A percentile compares a stretch with the other conserved stretches of the same genome.
Conservation (phyloP, 306 rosid genomes). For the Carpinus viminea region DNA sequence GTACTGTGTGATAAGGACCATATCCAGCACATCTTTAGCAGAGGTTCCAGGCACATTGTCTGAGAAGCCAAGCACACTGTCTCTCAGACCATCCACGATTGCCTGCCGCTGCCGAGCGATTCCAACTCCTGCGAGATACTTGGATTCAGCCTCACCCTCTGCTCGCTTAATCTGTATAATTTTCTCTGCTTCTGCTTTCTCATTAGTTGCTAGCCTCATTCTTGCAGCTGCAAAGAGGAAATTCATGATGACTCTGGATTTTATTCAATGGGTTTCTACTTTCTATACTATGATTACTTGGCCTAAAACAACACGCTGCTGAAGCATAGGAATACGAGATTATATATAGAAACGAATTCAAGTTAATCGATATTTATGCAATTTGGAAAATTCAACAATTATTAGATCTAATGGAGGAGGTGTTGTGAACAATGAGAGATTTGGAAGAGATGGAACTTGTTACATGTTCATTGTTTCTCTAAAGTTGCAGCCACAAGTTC, state of each 20-base stretch:
- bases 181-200: conserved; percentile 77
- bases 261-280: background rate
- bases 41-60: conserved; percentile 63
- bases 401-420: background rate
- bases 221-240: conserved; percentile 53
- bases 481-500: background rate
- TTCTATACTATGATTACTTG: background rate
- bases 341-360: background rate
- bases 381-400: too few relatives aligned
- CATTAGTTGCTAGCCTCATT: conserved; percentile 61
- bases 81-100: conserved; percentile 69
- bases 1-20: conserved; percentile 77
- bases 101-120: conserved; percentile 79
- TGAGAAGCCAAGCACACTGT: conserved; percentile 63
- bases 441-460: background rate
- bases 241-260: background rate
- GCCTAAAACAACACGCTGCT: background rate
- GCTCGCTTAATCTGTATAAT: conserved; percentile 70
- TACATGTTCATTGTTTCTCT: background rate
- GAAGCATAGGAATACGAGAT: background rate
- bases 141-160: conserved; percentile 74
- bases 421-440: background rate
- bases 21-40: conserved; percentile 71
- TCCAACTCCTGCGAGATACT: conserved; percentile 68
- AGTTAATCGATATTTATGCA: background rate